Base-by-base conservation (phyloP, 352 stramenopile genomes). In the Phytopythium kandeliae region DNA sequence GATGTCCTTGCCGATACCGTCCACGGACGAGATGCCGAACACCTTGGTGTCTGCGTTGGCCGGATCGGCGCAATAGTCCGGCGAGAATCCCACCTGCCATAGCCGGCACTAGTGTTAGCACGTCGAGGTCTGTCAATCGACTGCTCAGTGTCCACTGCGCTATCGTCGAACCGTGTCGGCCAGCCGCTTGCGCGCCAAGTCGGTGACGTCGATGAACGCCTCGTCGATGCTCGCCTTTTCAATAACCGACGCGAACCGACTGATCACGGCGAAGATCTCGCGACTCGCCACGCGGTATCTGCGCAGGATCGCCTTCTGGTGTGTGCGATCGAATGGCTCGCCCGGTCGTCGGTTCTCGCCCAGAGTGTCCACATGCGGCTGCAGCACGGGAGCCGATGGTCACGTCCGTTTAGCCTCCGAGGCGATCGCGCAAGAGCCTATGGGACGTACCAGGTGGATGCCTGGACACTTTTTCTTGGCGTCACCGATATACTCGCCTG, bases 161-260 rank as follows among this genome's bases (percentile, higher is more conserved):
- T 42, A 0, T 12, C 2, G n/a, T 33, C 56, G 12, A 25, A 86
- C 77, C 65, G 67, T 71, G 10, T 68, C 45, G 12, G 66, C 67
- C 16, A 91, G 69, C 19, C 73, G 71, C 60, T 82, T 60, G 15
- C 62, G 51, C 25, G 78, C 81, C 48, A 83, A 77, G 15, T 85
- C 63, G 4, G 83, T 88, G 35, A 94, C 56, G 55, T 94, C 83
- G 52, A 94, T 67, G 50, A 87, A 94, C 8, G 78, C 82, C 60
- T 94, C 83, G 49, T 94, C 83, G 44, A 94, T 84, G 51, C 80
- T 77, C 12, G 78, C 83, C 55, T 86, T 86, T 58, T 94, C 80
- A 21, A 79, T 79, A 4, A 86, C 26, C 0, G 73, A 54, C 25
- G 76, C 75, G 42, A 82, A 64, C 25, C 62, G 60, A 30, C 63